Conservation (phyloP, 2,329 filamentous ascomycete genomes). For the Chrysoporthe puriensis region DNA sequence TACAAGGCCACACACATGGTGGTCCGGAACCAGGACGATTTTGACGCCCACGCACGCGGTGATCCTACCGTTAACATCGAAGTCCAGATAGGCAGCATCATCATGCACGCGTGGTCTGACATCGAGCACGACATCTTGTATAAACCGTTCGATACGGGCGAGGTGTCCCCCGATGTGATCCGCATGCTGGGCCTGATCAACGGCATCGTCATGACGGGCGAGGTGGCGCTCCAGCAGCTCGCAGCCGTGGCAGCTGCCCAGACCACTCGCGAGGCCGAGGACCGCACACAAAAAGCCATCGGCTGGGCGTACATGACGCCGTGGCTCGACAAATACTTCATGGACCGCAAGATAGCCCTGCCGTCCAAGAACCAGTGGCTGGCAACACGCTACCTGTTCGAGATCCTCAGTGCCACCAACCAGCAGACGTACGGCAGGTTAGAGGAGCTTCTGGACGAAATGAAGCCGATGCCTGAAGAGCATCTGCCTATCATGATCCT, state of each 20-base stretch:
- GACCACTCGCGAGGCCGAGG: not conserved
- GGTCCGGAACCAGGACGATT: not conserved
- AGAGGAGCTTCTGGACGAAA: not conserved
- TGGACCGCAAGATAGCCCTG: not conserved
- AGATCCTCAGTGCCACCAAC: not conserved
- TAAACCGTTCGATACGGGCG: not conserved
- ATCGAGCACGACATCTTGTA: not conserved
- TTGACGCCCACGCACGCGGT: not conserved
- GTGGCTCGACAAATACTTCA: not conserved
- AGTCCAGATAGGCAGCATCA: not conserved
- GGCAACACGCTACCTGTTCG: not conserved
- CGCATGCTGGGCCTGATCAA: not conserved
- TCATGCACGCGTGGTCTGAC: not conserved
- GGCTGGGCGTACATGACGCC: not conserved
- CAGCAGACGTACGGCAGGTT: not conserved
- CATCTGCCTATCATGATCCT: not conserved
- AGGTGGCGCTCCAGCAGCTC: not conserved
- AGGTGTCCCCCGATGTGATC: not conserved
- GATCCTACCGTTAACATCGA: not conserved
- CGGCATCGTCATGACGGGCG: not conserved
- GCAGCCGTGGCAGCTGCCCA: not conserved
- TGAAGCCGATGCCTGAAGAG: not conserved
- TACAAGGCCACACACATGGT: not conserved
- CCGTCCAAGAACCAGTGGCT: not conserved
- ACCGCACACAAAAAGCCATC: not conserved